Evolutionary conservation across 2,329 filamentous ascomycete species (phyloP).

Genomic region (Beauveria australis): DNA sequence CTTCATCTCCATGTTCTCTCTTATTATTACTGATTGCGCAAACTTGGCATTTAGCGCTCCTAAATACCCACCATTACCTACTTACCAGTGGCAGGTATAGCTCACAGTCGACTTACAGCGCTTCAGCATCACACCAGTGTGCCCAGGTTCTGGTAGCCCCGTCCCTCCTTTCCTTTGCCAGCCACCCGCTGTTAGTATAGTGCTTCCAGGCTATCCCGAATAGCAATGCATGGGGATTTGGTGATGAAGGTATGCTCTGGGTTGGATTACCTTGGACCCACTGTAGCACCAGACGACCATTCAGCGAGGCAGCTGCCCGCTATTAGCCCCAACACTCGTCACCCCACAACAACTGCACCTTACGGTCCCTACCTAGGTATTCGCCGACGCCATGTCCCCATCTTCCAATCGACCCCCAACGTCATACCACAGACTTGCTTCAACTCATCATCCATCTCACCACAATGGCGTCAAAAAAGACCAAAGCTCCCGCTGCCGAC

Average conservation of each 20-base stretch:
- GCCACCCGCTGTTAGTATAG: not conserved
- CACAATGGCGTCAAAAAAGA: slow-evolving; percentile 52
- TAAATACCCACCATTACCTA: not conserved
- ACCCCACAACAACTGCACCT: not conserved
- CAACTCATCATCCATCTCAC: not conserved
- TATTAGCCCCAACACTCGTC: not conserved
- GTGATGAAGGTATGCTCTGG: too few species aligned
- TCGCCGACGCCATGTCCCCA: not conserved
- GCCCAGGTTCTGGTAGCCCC: not conserved
- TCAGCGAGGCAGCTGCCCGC: not conserved
- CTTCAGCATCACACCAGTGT: not conserved
- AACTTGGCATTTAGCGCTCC: not conserved
- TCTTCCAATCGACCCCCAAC: not conserved
- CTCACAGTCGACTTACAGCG: not conserved
- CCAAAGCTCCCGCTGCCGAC: slow-evolving; percentile 44
- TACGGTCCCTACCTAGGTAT: not conserved
- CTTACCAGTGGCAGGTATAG: not conserved
- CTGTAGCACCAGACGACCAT: not conserved
- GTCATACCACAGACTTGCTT: slow-evolving; percentile 1
- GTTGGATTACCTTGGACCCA: too few species aligned
- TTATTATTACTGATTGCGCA: too few species aligned
- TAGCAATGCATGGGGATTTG: too few species aligned
- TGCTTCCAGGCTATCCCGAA: too few species aligned
- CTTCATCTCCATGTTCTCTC: too few species aligned
- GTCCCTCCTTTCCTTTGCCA: not conserved